A percentile compares a stretch with the other conserved stretches of the same genome.
These are phyloP conservation scores for Tubosaeta brunneosetosa DNA, from an alignment of 768 basidiomycete species.

Conservation along the genomic window DNA sequence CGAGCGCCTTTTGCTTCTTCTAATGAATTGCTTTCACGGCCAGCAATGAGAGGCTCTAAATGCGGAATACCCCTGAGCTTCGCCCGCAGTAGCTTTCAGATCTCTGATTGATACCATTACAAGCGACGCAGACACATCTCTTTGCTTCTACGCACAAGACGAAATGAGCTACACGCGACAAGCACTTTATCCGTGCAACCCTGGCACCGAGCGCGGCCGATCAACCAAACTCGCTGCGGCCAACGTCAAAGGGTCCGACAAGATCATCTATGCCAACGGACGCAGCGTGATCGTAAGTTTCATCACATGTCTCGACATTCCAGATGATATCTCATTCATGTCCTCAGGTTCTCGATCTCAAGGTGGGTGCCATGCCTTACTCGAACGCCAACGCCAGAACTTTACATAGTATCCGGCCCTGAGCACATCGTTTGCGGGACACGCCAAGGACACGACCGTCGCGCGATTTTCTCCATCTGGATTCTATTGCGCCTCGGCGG, in stretches of 20 bases:
- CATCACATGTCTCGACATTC: background rate
- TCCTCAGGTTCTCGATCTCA: slow-evolving; percentile 73
- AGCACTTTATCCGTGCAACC: slow-evolving; percentile 63
- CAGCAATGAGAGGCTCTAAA: background rate
- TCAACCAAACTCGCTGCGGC: slow-evolving; percentile 68
- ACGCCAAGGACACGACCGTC: slow-evolving; percentile 80
- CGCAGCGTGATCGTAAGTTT: slow-evolving; percentile 78
- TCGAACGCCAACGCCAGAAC: background rate
- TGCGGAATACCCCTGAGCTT: slow-evolving; percentile 18
- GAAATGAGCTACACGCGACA: slow-evolving; percentile 49
- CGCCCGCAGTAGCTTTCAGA: slow-evolving; percentile 8
- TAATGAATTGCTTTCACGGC: slow-evolving; percentile 1
- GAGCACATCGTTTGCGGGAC: slow-evolving; percentile 67
- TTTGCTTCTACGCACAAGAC: slow-evolving; percentile 1
- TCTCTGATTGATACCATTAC: slow-evolving; percentile 3
- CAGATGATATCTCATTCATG: background rate
- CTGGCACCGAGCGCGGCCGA: slow-evolving; percentile 59
- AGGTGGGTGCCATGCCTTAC: slow-evolving; percentile 42
- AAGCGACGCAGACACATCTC: background rate
- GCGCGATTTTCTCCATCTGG: slow-evolving; percentile 91
- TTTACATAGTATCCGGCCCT: slow-evolving; percentile 55
- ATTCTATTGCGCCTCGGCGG: slow-evolving; percentile 92
- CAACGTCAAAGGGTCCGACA: slow-evolving; percentile 50
- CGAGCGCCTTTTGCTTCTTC: background rate
- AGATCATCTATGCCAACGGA: slow-evolving; percentile 82